Conservation (phyloP, 2,329 filamentous ascomycete species). For the Cytospora paraplurivora region DNA sequence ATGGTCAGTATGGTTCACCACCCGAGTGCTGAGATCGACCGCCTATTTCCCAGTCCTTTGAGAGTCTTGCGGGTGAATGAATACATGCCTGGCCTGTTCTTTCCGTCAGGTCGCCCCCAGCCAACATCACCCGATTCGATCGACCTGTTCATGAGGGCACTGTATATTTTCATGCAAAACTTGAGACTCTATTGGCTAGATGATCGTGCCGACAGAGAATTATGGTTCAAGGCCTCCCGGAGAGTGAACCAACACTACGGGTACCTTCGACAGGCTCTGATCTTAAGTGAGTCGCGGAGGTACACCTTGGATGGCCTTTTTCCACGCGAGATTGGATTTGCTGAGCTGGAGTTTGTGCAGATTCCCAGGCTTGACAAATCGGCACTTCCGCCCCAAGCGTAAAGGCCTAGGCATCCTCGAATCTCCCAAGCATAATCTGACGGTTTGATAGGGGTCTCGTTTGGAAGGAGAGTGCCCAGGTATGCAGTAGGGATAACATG, state of each 20-base stretch:
- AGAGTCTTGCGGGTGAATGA: slow-evolving; percentile 11
- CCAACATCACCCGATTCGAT: not conserved
- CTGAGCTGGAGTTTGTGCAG: no score
- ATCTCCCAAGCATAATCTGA: no score
- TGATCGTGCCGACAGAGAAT: not conserved
- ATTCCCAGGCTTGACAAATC: no score
- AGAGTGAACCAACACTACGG: not conserved
- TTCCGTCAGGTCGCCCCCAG: not conserved
- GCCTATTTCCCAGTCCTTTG: not conserved
- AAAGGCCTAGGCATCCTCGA: no score
- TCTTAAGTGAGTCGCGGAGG: accelerated
- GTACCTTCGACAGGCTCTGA: not conserved
- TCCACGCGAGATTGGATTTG: not conserved
- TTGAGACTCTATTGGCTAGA: slow-evolving; percentile 9
- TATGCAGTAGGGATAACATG: no score
- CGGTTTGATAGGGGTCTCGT: no score
- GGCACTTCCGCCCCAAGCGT: no score
- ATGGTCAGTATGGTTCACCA: not conserved
- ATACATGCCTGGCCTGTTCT: not conserved
- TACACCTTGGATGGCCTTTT: not conserved
- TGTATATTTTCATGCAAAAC: not conserved
- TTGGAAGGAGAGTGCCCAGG: no score
- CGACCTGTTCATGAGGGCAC: not conserved
- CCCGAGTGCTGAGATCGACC: not conserved
- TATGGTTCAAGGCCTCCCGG: slow-evolving; percentile 5